These are phyloP conservation scores for Sporothrix variecibatus DNA, from an alignment of 2,329 filamentous ascomycete genomes.

Conservation along the genomic window DNA sequence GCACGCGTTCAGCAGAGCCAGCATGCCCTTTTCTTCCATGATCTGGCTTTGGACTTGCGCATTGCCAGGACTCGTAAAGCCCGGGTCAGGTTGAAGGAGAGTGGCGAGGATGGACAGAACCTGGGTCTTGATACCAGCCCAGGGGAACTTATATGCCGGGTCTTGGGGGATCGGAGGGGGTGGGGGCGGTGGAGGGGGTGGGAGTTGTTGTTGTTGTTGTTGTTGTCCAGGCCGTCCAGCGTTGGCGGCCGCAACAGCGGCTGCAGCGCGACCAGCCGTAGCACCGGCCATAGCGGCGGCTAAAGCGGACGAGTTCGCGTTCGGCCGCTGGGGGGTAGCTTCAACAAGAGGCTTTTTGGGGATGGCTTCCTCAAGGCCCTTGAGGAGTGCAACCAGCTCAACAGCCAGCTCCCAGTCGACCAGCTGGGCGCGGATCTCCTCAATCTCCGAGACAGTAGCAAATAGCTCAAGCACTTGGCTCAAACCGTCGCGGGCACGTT, in stretches of 20 bases:
- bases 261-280: constrained; percentile 34
- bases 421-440: constrained; percentile 78
- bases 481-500: constrained; percentile 90
- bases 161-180: constrained; percentile 60
- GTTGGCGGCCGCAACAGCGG: constrained; percentile 35
- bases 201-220: constrained; percentile 34
- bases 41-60: constrained; percentile 85
- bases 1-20: constrained; percentile 85
- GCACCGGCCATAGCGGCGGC: constrained; percentile 4
- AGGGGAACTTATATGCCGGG: constrained; percentile 63
- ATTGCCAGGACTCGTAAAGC: constrained; percentile 62
- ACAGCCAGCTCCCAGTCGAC: constrained; percentile 91
- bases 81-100: constrained; percentile 78
- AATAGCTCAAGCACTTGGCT: constrained; percentile 95
- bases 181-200: constrained; percentile 48
- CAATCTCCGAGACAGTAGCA: constrained; percentile 82
- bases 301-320: constrained; percentile 1
- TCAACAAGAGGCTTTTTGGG: constrained; percentile 73
- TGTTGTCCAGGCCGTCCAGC: constrained; percentile 38
- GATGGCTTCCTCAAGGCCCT: constrained; percentile 84
- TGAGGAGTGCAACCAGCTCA: constrained; percentile 83
- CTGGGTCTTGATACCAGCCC: constrained; percentile 82
- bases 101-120: constrained; percentile 88
- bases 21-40: constrained; percentile 79
- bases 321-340: constrained; percentile 36